Percentiles rank a stretch among this genome's conserved stretches.
These are phyloP conservation scores for Malus hybrid DNA, from an alignment of 331 rosid genomes.

Conservation along the genomic window DNA sequence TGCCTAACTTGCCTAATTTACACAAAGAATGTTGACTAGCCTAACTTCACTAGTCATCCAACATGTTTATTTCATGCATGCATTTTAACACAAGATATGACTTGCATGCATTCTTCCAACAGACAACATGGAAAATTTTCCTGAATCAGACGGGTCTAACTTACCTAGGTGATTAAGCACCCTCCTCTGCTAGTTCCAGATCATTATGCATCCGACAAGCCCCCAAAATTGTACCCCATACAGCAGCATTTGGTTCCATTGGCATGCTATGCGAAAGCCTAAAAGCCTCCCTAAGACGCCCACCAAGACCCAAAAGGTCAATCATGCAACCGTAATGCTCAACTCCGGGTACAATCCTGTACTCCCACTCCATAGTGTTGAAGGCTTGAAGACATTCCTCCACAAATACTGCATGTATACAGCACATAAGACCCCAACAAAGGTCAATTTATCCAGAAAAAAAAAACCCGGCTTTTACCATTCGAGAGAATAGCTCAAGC, in stretches of 20 bases:
- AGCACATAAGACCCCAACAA: constrained; percentile 80
- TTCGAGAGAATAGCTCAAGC: constrained; percentile 53
- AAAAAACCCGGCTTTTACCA: constrained; percentile 48
- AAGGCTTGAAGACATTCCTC: constrained; percentile 58
- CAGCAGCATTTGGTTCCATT: constrained; percentile 55
- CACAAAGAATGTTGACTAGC: too few species aligned
- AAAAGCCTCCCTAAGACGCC: constrained; percentile 72
- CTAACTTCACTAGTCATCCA: too few species aligned
- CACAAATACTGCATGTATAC: constrained; percentile 69
- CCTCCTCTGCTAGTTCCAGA: constrained; percentile 49
- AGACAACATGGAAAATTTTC: constrained; percentile 62
- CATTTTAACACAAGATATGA: too few species aligned
- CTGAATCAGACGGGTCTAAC: constrained; percentile 52
- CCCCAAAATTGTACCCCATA: constrained; percentile 73
- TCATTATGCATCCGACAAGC: constrained; percentile 78
- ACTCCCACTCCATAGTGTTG: constrained; percentile 54
- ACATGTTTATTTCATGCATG: too few species aligned
- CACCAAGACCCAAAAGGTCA: constrained; percentile 78
- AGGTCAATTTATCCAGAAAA: constrained; percentile 55
- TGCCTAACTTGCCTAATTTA: too few species aligned
- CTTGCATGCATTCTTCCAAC: too few species aligned
- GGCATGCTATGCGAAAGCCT: constrained; percentile 63
- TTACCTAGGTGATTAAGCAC: constrained; percentile 42
- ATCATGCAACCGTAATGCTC: constrained; percentile 86
- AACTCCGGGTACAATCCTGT: constrained; percentile 50